Evolutionary conservation across 768 basidiomycete species (phyloP), one percentile per base, ranked within the genome.

Genomic region (Auriscalpium microsporum): DNA sequence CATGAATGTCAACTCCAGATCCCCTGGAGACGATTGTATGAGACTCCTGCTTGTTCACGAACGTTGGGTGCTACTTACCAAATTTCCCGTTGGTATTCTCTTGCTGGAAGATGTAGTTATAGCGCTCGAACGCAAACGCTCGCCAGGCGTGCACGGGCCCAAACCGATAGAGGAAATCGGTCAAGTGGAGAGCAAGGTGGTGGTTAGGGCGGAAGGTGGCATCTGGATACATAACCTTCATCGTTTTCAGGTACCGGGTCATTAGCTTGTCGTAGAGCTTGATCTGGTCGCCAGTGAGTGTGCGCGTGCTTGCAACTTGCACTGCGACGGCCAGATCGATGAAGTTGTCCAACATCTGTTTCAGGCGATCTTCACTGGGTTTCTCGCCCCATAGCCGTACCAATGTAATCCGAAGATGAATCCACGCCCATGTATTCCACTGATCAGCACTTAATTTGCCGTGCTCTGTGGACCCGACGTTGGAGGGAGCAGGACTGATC

Each of bases 181-280:
- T 57, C n/a, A 75, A 58, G 58, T 78, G 76, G 16, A 79, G 59
- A 1, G 71, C 58, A 4, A 74, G 53, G 55, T 78, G 78, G 8
- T 78, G 74, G 45, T 74, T 73, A 0, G 72, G 68, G 1, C 56
- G 57, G 16, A 76, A 53, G 1, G 48, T 45, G 5, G 58, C 55
- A 4, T 62, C 61, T 0, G 67, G 67, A 55, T 66, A 78, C 1
- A 77, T 62, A 0, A 56, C 49, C 1, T 58, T 53, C 8, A 75
- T 35, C 1, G 57, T 62, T 1, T 38, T 36, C 5, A 77, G 64
- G 58, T 78, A 77, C 1, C 21, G 46, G 1, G 42, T 36, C 53
- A 75, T 72, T 28, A 69, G 61, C 3, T 45, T 4, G 17, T 70
- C 61, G 47, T 69, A 74, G 1, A 53, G 17, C 0, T 52, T 1